Conservation (phyloP, 768 basidiomycete species). For the Lactifluus volemus region DNA sequence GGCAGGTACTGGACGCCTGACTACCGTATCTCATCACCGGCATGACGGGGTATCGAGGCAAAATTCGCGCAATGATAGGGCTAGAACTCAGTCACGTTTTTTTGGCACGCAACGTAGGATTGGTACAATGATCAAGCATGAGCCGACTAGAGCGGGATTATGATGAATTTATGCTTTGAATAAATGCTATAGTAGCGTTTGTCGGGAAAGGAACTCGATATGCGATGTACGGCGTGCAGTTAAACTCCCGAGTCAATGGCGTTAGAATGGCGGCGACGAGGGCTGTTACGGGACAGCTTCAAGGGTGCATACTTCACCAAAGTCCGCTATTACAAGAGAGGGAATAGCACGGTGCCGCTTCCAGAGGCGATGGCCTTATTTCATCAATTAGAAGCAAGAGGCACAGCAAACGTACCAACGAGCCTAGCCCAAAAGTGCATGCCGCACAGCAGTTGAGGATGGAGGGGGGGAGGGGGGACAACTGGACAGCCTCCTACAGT, state of each 20-base stretch:
- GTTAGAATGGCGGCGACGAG: background rate
- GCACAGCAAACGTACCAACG: background rate
- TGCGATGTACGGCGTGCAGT: too few relatives aligned
- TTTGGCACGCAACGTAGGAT: background rate
- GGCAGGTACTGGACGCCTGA: background rate
- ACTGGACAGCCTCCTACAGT: constrained; percentile 9
- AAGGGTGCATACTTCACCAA: background rate
- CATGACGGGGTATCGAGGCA: background rate
- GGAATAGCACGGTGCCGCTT: background rate
- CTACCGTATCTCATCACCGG: background rate
- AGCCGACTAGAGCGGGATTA: background rate
- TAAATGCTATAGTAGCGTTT: background rate
- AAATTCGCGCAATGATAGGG: background rate
- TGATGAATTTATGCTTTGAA: background rate
- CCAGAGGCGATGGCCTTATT: background rate
- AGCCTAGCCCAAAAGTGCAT: background rate
- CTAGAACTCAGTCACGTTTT: background rate
- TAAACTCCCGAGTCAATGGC: background rate
- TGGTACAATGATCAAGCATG: background rate
- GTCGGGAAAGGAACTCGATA: background rate
- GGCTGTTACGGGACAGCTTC: background rate
- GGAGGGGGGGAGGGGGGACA: background rate
- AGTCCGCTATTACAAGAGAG: background rate
- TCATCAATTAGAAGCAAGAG: background rate
- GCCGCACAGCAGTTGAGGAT: background rate